A percentile compares a stretch with the other conserved stretches of the same genome.
These are phyloP conservation scores for Coniophora puteana DNA, from an alignment of 1,284 basidiomycete genomes.

Conservation along the genomic window DNA sequence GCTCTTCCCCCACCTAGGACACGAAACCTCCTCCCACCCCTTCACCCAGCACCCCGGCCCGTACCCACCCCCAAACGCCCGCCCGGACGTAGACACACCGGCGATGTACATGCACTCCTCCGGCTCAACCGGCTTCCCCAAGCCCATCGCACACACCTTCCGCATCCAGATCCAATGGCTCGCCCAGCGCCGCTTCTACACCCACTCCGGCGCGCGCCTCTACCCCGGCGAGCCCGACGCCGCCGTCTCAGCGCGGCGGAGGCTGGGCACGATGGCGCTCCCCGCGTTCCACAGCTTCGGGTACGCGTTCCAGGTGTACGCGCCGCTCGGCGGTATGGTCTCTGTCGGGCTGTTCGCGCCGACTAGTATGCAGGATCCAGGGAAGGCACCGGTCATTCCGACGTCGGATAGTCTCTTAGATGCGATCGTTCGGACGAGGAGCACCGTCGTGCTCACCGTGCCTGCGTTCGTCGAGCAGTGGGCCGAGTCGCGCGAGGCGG, in stretches of 20 bases:
- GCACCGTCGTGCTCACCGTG: slow-evolving; percentile 10
- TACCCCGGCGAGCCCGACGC: too few species aligned
- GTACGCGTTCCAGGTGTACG: background rate
- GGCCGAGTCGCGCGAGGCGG: slow-evolving; percentile 1
- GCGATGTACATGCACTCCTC: slow-evolving; percentile 33
- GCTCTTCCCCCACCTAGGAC: slow-evolving; percentile 30
- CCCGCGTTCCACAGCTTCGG: slow-evolving; percentile 21
- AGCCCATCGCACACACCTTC: slow-evolving; percentile 25
- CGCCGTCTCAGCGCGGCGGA: slow-evolving; percentile 11
- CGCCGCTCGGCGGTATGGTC: slow-evolving; percentile 7
- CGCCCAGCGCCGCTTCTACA: slow-evolving; percentile 6
- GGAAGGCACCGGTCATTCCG: slow-evolving; percentile 10
- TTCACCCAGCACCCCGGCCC: slow-evolving; percentile 26
- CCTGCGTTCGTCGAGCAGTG: slow-evolving; percentile 14
- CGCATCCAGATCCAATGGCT: slow-evolving; percentile 22
- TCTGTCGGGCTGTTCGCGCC: slow-evolving; percentile 17
- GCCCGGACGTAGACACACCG: slow-evolving; percentile 18
- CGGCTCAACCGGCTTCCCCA: slow-evolving; percentile 35
- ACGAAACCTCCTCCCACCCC: slow-evolving; percentile 18
- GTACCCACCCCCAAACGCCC: slow-evolving; percentile 1
- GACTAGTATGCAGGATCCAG: background rate
- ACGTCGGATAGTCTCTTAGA: slow-evolving; percentile 16
- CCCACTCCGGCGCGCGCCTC: background rate
- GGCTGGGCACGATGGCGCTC: slow-evolving; percentile 20
- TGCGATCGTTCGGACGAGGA: background rate